Base-by-base conservation (phyloP, 2,329 filamentous ascomycete genomes). In the Diaporthe longicolla region DNA sequence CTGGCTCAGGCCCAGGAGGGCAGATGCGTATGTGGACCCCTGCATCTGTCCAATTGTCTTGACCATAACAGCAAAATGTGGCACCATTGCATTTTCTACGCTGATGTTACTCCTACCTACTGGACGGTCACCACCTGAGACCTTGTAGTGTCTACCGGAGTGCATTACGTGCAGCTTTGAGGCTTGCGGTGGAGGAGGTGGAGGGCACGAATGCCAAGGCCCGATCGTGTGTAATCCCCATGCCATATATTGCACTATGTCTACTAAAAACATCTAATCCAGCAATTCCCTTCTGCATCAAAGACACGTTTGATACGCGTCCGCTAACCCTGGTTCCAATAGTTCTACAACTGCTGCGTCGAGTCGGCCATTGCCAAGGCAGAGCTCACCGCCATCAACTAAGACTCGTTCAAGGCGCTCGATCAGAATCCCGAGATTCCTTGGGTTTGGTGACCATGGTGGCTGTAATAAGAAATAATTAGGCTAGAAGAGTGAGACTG, bases 271-370 rank as follows among this genome's bases (percentile, higher is more conserved):
- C 15, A 17, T 13, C 15, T 19, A 19, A 43, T 17, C 40, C 15
- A 13, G 2, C 21, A 4, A 11, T 11, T 45, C 2, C 8, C 8
- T 4, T 4, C 3, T 21, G 24, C 5, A 17, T 9, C 1, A 17
- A 43, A 21, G 5, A 29, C 6, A 3, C 5, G 0, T 3, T 24
- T 9, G 3, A 4, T 1, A 45, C 19, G 0, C n/a, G 6, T 21
- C 26, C 1, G n/a, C 24, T 63, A 13, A 29, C 5, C 0, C 8
- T 29, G 1, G 4, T 13, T 43, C 3, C 15, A 59, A 40, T n/a
- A 59, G n/a, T 59, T 59, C 13, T 59, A 26, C 32, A 26, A 11
- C 7, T 43, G n/a, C 35, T 59, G 35, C 35, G 13, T 35, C 11
- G 57, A 40, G 35, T 32, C n/a, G 13, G 0, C 24, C 10, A 17